Evolutionary conservation across 352 stramenopile species (phyloP), one percentile per base, ranked within the genome.

Genomic region (Globisporangium lucens): DNA sequence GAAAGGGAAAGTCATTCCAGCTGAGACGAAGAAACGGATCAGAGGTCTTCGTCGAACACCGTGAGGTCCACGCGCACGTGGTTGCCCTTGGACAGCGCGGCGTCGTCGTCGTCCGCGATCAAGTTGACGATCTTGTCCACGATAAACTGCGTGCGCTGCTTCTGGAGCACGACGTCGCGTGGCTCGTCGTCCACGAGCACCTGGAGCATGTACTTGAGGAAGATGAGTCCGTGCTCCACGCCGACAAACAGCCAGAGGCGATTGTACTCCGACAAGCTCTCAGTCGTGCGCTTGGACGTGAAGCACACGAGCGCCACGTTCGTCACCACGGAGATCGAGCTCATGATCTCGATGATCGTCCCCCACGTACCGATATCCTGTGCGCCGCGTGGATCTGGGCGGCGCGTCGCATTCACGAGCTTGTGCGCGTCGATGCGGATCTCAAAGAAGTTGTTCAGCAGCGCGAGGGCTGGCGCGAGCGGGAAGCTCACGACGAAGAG

Each of bases 231-330:
- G 74, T 89, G 83, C 72, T 91, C 83, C 47, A 93, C 62, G 33
- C 65, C 81, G 8, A 93, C 68, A 56, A 96, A 91, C 13, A 90
- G 65, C 75, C 77, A 85, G 46, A 90, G 63, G 27, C 84, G 78
- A 52, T 78, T 65, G 57, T 83, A 79, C 27, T 74, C 65, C 22
- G 80, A 75, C 49, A 89, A 47, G 43, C 75, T 51, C 5, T 77
- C 49, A 12, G 87, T 90, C 35, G 79, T 84, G 51, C 76, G 80
- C 35, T 89, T 79, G 27, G 80, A 95, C 13, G 93, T 97, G 70
- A 98, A 98, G 56, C 87, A 93, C 72, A 98, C 92, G 17, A 98
- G 76, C n/a, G 91, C 85, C 53, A 95, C 93, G 75, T 99, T 99
- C 15, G 93, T 98, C 17, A 98, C 70, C 58, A 97, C 91, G 29